Conservation (phyloP, 2,329 filamentous ascomycete species). For the Aspergillus sp. region DNA sequence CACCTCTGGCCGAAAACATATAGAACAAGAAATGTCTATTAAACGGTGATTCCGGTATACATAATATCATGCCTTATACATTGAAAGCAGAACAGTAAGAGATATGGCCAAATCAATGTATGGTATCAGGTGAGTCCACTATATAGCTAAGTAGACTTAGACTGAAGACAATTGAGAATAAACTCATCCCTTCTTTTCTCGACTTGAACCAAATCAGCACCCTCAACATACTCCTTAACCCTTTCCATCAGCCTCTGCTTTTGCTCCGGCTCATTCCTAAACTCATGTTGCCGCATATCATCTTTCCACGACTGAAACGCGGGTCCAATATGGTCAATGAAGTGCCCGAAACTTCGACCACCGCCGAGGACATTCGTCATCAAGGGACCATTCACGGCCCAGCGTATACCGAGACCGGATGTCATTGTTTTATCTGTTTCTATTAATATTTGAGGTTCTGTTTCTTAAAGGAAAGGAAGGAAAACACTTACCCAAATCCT, state of each 20-base stretch:
- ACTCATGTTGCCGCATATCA: slow-evolving; percentile 8
- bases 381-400: slow-evolving; percentile 9
- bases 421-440: slow-evolving; percentile 9
- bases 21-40: no score
- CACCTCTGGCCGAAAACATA: no score
- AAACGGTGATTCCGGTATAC: no score
- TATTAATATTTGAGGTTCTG: background rate
- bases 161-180: background rate
- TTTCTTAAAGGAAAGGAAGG: background rate
- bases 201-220: slow-evolving; percentile 2
- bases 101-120: no score
- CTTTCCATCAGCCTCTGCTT: slow-evolving; percentile 4
- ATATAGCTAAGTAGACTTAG: background rate
- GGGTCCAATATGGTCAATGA: slow-evolving; percentile 10
- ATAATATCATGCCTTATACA: no score
- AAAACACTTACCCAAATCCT: slow-evolving; percentile 8
- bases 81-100: no score
- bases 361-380: slow-evolving; percentile 11
- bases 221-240: slow-evolving; percentile 3
- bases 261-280: background rate
- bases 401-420: slow-evolving; percentile 11
- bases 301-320: slow-evolving; percentile 9
- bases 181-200: slow-evolving; percentile 1
- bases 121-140: background rate
- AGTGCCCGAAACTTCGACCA: slow-evolving; percentile 10